Conservation (phyloP, 2,329 filamentous ascomycete genomes). For the Knufia petricola region DNA sequence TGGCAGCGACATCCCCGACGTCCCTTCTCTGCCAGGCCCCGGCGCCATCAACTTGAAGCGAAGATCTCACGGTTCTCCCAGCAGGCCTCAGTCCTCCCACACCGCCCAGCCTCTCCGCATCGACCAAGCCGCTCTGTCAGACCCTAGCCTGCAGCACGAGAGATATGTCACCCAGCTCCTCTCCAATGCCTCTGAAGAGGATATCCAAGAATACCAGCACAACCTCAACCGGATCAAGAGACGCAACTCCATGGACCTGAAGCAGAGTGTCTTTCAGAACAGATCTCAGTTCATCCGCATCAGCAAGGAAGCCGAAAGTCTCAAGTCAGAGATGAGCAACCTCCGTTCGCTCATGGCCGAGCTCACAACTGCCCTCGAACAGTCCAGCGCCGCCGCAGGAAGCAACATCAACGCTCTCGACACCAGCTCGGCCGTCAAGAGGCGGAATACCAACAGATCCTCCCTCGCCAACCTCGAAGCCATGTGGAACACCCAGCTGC, state of each 20-base stretch:
- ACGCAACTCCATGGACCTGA: conserved; percentile 71
- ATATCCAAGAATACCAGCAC: conserved; percentile 72
- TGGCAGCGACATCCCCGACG: conserved; percentile 58
- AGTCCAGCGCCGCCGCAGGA: conserved; percentile 19
- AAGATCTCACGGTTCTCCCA: conserved; percentile 39
- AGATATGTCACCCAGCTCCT: conserved; percentile 61
- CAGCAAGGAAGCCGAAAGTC: conserved; percentile 95
- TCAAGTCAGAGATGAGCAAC: conserved; percentile 91
- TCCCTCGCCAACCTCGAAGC: conserved; percentile 69
- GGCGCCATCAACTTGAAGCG: conserved; percentile 41
- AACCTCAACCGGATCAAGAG: conserved; percentile 67
- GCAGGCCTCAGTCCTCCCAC: conserved; percentile 42
- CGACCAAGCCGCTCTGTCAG: conserved; percentile 67
- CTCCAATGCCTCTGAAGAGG: conserved; percentile 75
- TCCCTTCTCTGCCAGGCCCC: conserved; percentile 54
- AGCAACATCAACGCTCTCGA: conserved; percentile 43
- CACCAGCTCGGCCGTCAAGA: conserved; percentile 41
- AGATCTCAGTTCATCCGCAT: conserved; percentile 98
- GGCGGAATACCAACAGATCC: conserved; percentile 67
- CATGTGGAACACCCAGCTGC: conserved; percentile 57
- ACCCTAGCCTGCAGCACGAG: conserved; percentile 69
- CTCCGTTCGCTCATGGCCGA: conserved; percentile 87
- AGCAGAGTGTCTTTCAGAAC: conserved; percentile 95
- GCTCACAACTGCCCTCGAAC: conserved; percentile 60
- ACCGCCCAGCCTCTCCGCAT: conserved; percentile 53